Evolutionary conservation across 257 asterid genomes (phyloP).

Genomic region (Knoxia roxburghii): DNA sequence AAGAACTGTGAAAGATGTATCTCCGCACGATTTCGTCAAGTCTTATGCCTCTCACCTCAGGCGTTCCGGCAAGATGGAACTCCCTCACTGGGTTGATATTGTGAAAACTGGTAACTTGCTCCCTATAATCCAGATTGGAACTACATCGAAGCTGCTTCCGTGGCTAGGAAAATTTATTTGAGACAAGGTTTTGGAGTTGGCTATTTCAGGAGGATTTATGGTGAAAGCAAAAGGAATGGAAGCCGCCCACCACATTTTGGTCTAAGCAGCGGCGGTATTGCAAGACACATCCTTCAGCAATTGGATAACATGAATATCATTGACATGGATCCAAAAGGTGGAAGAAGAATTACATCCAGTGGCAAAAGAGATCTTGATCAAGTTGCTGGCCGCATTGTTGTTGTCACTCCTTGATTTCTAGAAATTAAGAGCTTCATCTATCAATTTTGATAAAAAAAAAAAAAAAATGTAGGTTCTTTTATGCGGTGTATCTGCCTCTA

Average conservation of each 20-base stretch:
- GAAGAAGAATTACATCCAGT: slow-evolving; percentile 71
- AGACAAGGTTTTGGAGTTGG: slow-evolving; percentile 90
- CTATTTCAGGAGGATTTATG: slow-evolving; percentile 67
- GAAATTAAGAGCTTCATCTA: not conserved
- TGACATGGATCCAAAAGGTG: slow-evolving; percentile 56
- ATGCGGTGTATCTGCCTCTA: not conserved
- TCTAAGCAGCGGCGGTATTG: slow-evolving; percentile 57
- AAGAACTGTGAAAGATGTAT: slow-evolving; percentile 69
- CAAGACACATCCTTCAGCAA: slow-evolving; percentile 67
- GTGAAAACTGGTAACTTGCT: slow-evolving; percentile 89
- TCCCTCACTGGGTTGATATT: slow-evolving; percentile 83
- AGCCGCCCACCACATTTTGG: slow-evolving; percentile 56
- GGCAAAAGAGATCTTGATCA: slow-evolving; percentile 90
- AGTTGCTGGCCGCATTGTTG: slow-evolving; percentile 71
- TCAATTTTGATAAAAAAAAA: slow-evolving; percentile 21
- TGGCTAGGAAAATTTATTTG: slow-evolving; percentile 73
- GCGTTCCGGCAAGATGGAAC: slow-evolving; percentile 96
- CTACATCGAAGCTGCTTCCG: slow-evolving; percentile 83
- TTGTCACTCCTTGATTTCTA: slow-evolving; percentile 40
- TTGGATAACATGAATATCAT: slow-evolving; percentile 48
- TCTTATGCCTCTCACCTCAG: slow-evolving; percentile 70
- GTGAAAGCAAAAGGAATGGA: slow-evolving; percentile 80
- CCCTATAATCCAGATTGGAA: slow-evolving; percentile 96
- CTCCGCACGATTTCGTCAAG: slow-evolving; percentile 79
- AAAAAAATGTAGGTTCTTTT: slow-evolving; percentile 11